Evolutionary conservation across 345 rosid species (phyloP).

Genomic region (Gossypioides kirkii): DNA sequence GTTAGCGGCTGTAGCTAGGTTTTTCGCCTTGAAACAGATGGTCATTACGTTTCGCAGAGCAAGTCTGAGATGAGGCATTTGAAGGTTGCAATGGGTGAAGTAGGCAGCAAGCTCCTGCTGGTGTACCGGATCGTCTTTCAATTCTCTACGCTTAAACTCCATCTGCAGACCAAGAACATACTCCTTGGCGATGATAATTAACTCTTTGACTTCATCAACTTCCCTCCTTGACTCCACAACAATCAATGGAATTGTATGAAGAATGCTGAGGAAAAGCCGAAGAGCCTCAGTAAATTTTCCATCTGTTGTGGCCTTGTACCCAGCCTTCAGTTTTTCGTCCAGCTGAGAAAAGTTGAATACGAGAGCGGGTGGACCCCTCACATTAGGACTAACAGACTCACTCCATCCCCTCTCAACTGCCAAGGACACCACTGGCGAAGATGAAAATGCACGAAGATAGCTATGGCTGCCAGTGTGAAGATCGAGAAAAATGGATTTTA

Average conservation of each 20-base stretch:
- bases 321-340: constrained; percentile 90
- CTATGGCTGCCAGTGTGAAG: constrained; percentile 73
- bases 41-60: constrained; percentile 76
- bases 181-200: constrained; percentile 71
- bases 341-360: constrained; percentile 70
- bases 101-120: constrained; percentile 98
- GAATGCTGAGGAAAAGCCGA: constrained; percentile 63
- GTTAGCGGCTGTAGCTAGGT: constrained; percentile 69
- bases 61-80: constrained; percentile 71
- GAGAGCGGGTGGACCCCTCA: constrained; percentile 80
- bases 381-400: constrained; percentile 75
- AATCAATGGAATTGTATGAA: constrained; percentile 84
- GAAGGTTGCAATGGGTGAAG: constrained; percentile 94
- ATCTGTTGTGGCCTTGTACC: constrained; percentile 78
- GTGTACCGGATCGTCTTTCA: constrained; percentile 58
- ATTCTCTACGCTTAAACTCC: constrained; percentile 81
- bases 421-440: constrained; percentile 67
- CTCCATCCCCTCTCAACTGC: constrained; percentile 85
- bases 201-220: constrained; percentile 94
- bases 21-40: constrained; percentile 75
- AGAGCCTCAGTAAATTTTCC: constrained; percentile 84
- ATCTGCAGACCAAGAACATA: constrained; percentile 78
- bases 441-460: constrained; percentile 71
- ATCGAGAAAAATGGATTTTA: constrained; percentile 71
- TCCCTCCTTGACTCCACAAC: constrained; percentile 96